Conservation (phyloP, 75 land plant species). For the Picea sitchensis region DNA sequence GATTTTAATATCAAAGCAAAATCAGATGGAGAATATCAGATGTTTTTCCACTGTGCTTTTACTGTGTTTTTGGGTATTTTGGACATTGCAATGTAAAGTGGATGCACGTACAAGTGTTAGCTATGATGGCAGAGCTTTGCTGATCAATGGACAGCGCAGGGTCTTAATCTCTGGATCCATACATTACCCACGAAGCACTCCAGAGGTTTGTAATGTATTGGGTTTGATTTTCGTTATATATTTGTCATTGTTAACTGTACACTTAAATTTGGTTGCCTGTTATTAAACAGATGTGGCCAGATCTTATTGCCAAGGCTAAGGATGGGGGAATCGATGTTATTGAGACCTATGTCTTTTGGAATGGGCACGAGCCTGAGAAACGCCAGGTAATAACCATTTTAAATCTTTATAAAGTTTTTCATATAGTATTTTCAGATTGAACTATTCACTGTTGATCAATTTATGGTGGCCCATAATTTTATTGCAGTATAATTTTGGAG, state of each 20-base stretch:
- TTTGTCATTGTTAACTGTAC: no score
- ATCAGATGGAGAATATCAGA: no score
- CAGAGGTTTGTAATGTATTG: constrained; percentile 11
- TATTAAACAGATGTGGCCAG: constrained; percentile 35
- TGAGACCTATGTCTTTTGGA: constrained; percentile 39
- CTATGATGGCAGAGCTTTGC: constrained; percentile 23
- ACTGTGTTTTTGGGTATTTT: no score
- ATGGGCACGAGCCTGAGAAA: constrained; percentile 24
- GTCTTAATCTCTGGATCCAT: constrained; percentile 28
- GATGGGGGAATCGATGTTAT: constrained; percentile 31
- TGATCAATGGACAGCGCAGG: constrained; percentile 25
- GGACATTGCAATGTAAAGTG: no score
- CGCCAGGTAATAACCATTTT: constrained; percentile 15
- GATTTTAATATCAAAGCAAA: no score
- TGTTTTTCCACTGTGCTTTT: no score
- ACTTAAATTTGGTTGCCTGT: no score
- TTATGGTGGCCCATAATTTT: no score
- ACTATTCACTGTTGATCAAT: no score
- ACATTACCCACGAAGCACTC: constrained; percentile 30
- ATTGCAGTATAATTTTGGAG: constrained; percentile 56
- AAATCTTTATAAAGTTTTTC: no score
- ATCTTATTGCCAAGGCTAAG: constrained; percentile 23
- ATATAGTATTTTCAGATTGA: no score
- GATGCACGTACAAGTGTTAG: neutral
- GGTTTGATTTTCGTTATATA: no score